Evolutionary conservation across 2,329 filamentous ascomycete genomes (phyloP).

Genomic region (Monosporascus sp.): DNA sequence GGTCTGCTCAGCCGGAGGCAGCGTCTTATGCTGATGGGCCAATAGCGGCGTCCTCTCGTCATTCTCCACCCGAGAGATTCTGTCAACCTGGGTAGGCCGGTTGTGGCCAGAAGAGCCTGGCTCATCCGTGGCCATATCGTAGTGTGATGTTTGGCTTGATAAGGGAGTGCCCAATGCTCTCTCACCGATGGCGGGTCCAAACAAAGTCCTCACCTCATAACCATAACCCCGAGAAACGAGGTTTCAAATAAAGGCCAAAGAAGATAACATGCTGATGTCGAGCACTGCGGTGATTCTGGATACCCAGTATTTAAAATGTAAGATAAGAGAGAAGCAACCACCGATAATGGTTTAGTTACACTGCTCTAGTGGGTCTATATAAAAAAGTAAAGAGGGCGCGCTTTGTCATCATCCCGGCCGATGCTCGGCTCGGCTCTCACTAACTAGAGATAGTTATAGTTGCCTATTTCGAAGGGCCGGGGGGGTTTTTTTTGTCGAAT

Average conservation of each 20-base stretch:
- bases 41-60: slow-evolving; percentile 22
- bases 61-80: neutral
- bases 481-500: no score
- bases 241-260: no score
- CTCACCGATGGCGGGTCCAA: no score
- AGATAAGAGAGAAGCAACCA: no score
- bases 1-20: slow-evolving; percentile 6
- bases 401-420: neutral
- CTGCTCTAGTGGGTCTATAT: neutral
- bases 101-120: neutral
- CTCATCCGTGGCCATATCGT: neutral
- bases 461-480: neutral
- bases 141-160: no score
- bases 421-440: neutral
- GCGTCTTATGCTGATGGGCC: slow-evolving; percentile 7
- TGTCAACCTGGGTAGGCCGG: neutral
- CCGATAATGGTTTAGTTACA: neutral
- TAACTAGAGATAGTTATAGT: neutral
- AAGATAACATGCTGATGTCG: no score
- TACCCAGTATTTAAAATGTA: no score
- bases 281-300: no score
- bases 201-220: no score
- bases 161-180: no score
- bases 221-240: no score
- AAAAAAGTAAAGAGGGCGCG: neutral